Evolutionary conservation across 2,329 filamentous ascomycete species (phyloP), one percentile per base, ranked within the genome.

Genomic region (Claviceps humidiphila): DNA sequence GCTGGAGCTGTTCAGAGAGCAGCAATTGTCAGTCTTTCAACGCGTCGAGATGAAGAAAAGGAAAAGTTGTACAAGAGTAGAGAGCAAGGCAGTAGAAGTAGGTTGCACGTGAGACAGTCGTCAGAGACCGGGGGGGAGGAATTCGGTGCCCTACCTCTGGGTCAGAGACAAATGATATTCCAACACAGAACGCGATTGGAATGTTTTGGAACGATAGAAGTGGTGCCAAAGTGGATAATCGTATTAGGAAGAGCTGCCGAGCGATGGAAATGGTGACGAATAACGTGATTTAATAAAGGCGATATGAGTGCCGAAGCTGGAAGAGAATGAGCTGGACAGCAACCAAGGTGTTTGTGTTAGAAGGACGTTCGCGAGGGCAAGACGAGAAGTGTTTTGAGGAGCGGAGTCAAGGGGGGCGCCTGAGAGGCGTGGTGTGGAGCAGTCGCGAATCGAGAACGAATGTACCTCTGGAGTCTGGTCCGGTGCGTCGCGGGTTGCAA

Each of bases 381-480:
- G 60, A 61, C 62, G 62, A 54, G 63, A 62, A 60, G 61, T 68
- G 65, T 68, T 67, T 68, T 67, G 63, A 65, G 61, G 58, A 64
- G 63, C 59, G 61, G 60, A 62, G 60, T 55, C 60, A 63, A 57
- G 64, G 58, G 60, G 60, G 63, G 56, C 55, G 42, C 20, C 11
- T 24, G 42, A 57, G 59, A 57, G 59, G 59, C 53, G 57, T 55
- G 55, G 44, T 47, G 55, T 57, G 57, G 54, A 52, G 47, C 52
- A 43, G 54, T 56, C 57, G 57, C 57, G 57, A 49, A 48, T 52
- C 17, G 40, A 50, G 46, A 55, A 55, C 57, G 30, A 34, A 58
- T 54, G 57, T 58, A 58, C 56, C 5, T 2, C 17, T 24, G 24
- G 26, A 48, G 37, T 38, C 40, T 34, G 26, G 50, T 34, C 38